Conservation (phyloP, 805 yeast species). For the Wickerhamiella lipophila region DNA sequence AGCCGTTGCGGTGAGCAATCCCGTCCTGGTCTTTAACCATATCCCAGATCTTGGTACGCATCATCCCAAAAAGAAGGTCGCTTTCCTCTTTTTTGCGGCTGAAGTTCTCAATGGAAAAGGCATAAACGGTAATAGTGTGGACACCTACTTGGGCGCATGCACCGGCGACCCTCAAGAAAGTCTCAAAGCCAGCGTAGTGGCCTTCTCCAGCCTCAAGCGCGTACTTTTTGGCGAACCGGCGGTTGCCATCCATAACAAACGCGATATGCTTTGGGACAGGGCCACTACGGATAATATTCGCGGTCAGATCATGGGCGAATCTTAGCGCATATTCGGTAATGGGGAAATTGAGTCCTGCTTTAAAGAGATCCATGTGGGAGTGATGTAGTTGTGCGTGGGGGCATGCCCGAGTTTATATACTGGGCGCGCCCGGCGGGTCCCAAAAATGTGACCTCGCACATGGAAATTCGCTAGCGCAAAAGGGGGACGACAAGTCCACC, state of each 20-base stretch:
- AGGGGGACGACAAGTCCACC: too few relatives aligned
- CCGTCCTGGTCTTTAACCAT: conserved; percentile 18
- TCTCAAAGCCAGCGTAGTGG: conserved; percentile 76
- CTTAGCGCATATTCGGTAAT: conserved; percentile 17
- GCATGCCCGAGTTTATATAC: neutral
- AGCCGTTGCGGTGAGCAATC: conserved; percentile 37
- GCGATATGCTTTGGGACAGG: conserved; percentile 84
- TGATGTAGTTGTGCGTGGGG: neutral
- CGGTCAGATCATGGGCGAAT: conserved; percentile 20
- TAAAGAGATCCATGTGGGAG: conserved; percentile 4
- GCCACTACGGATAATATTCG: conserved; percentile 31
- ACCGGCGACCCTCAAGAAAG: conserved; percentile 55
- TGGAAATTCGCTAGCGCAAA: too few relatives aligned
- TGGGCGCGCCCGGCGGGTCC: neutral
- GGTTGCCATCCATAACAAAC: conserved; percentile 93
- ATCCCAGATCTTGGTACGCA: conserved; percentile 25
- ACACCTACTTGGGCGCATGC: conserved; percentile 71
- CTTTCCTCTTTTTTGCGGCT: conserved; percentile 72
- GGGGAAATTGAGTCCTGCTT: conserved; percentile 16
- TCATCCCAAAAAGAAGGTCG: conserved; percentile 45
- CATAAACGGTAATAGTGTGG: conserved; percentile 76
- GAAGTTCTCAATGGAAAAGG: conserved; percentile 92
- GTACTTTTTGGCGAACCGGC: conserved; percentile 65
- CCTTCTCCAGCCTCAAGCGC: conserved; percentile 71
- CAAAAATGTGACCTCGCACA: conserved; percentile 6